Evolutionary conservation across 805 yeast species (phyloP).

Genomic region (Candida railenensis): DNA sequence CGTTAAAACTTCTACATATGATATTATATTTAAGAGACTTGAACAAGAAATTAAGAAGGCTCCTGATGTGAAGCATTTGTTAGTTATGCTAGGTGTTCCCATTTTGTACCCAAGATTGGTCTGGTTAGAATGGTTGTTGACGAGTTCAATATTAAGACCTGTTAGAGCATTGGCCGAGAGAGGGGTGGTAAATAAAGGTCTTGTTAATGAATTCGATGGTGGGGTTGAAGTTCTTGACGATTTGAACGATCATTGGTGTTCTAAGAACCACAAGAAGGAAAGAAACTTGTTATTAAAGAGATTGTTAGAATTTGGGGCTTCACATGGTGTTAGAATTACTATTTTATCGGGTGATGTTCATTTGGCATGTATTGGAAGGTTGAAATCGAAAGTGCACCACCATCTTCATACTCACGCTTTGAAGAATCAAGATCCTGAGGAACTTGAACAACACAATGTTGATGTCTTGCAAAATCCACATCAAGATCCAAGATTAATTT

Average conservation of each 20-base stretch:
- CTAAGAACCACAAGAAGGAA: slow-evolving; percentile 80
- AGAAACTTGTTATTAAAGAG: slow-evolving; percentile 66
- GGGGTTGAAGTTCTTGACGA: slow-evolving; percentile 89
- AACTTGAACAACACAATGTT: slow-evolving; percentile 36
- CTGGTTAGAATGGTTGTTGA: slow-evolving; percentile 78
- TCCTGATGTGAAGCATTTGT: slow-evolving; percentile 67
- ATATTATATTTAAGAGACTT: slow-evolving; percentile 58
- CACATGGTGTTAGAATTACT: slow-evolving; percentile 69
- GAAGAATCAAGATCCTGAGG: slow-evolving; percentile 15
- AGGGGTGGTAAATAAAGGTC: slow-evolving; percentile 61
- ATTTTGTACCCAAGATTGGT: slow-evolving; percentile 92
- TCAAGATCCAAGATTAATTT: slow-evolving; percentile 70
- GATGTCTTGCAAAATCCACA: slow-evolving; percentile 51
- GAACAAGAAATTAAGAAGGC: slow-evolving; percentile 49
- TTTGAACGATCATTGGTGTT: slow-evolving; percentile 96
- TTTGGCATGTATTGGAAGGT: slow-evolving; percentile 77
- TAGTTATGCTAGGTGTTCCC: slow-evolving; percentile 90
- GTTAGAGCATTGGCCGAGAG: slow-evolving; percentile 56
- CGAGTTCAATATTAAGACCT: slow-evolving; percentile 60
- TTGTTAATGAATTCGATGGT: slow-evolving; percentile 91
- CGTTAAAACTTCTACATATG: slow-evolving; percentile 55
- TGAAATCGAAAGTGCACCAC: slow-evolving; percentile 54
- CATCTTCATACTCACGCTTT: slow-evolving; percentile 37
- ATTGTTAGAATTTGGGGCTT: slow-evolving; percentile 65
- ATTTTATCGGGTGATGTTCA: slow-evolving; percentile 94